Conservation (phyloP, 2,329 filamentous ascomycete species). For the Hypoxylon sp. region DNA sequence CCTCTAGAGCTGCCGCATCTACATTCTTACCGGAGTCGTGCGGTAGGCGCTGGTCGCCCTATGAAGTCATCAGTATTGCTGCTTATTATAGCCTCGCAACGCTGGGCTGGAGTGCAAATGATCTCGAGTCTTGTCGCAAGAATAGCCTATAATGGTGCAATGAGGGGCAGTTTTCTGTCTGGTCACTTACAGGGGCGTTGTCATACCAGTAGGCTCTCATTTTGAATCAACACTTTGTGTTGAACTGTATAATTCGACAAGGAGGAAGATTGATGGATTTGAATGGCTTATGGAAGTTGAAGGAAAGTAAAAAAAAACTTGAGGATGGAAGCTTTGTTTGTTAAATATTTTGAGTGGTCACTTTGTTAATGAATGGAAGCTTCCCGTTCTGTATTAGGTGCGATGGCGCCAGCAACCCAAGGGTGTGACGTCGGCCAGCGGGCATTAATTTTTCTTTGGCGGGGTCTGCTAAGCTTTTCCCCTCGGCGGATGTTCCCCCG, state of each 20-base stretch:
- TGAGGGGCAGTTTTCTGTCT: conserved; percentile 28
- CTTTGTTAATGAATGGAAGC: conserved; percentile 13
- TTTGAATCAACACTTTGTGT: conserved; percentile 41
- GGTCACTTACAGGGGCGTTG: conserved; percentile 64
- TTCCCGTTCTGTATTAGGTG: conserved; percentile 19
- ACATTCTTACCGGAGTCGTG: conserved; percentile 88
- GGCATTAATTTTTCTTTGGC: conserved; percentile 44
- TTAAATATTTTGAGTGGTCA: conserved; percentile 32
- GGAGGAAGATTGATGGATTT: neutral
- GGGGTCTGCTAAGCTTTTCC: conserved; percentile 42
- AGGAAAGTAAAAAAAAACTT: conserved; percentile 1
- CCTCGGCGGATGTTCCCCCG: conserved; percentile 8
- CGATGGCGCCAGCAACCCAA: conserved; percentile 38
- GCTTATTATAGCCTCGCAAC: neutral
- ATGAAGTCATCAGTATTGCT: conserved; percentile 40
- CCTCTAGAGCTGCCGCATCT: conserved; percentile 73
- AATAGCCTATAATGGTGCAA: conserved; percentile 30
- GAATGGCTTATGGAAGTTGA: conserved; percentile 4
- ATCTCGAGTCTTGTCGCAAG: conserved; percentile 16
- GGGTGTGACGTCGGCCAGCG: conserved; percentile 46
- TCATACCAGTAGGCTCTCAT: conserved; percentile 74
- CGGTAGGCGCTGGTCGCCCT: conserved; percentile 94
- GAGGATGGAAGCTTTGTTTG: conserved; percentile 19
- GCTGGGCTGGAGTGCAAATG: conserved; percentile 12
- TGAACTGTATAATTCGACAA: conserved; percentile 1